These are phyloP conservation scores for Hippophae tibetana DNA, from an alignment of 306 rosid genomes.

Conservation along the genomic window DNA sequence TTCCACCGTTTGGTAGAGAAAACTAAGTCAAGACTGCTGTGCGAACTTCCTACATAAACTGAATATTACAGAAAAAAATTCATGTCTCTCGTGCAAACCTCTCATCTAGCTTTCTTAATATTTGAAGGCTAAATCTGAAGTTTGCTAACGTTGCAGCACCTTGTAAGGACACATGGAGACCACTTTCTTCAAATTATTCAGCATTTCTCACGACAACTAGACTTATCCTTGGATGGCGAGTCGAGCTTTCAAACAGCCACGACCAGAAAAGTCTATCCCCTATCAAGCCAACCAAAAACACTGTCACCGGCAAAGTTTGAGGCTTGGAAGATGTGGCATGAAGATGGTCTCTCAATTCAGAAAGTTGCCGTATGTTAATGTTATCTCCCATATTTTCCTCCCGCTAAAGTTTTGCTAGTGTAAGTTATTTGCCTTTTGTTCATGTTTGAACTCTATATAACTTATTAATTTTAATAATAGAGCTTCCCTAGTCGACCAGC, in stretches of 20 bases:
- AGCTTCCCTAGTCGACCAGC: slow-evolving; percentile 64
- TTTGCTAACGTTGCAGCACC: slow-evolving; percentile 47
- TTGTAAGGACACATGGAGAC: slow-evolving; percentile 57
- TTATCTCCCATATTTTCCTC: slow-evolving; percentile 1
- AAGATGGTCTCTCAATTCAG: slow-evolving; percentile 56
- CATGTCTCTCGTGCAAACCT: not conserved
- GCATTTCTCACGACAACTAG: slow-evolving; percentile 40
- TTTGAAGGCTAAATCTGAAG: slow-evolving; percentile 21
- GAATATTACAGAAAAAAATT: not conserved
- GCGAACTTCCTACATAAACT: not conserved
- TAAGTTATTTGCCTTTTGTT: slow-evolving; percentile 8
- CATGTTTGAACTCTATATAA: slow-evolving; percentile 13
- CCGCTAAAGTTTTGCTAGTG: not conserved
- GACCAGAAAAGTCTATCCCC: slow-evolving; percentile 33
- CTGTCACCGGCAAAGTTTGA: slow-evolving; percentile 56
- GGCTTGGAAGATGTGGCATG: slow-evolving; percentile 85
- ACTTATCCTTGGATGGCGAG: slow-evolving; percentile 61
- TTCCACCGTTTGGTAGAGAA: too few species aligned
- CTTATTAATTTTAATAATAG: slow-evolving; percentile 24
- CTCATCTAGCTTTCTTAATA: not conserved
- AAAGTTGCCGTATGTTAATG: slow-evolving; percentile 68
- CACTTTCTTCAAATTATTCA: slow-evolving; percentile 47
- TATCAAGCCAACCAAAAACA: slow-evolving; percentile 29
- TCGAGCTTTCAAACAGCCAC: slow-evolving; percentile 30
- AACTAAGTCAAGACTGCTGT: too few species aligned